These are phyloP conservation scores for Viola odorata DNA, from an alignment of 345 rosid genomes.

Conservation along the genomic window DNA sequence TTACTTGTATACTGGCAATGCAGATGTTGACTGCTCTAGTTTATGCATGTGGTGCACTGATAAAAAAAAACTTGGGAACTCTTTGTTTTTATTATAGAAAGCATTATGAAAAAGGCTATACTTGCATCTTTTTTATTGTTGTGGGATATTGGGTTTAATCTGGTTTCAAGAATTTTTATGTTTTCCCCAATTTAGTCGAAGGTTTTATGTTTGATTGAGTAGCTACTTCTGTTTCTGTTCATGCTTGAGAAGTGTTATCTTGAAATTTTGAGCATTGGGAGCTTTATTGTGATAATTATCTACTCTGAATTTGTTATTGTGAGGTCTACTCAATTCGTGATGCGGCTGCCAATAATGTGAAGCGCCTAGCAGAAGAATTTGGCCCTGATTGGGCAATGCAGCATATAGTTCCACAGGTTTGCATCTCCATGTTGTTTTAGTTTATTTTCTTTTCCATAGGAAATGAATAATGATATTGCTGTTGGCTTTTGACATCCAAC, in stretches of 20 bases:
- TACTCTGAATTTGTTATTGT: too few species aligned
- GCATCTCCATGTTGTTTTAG: neutral
- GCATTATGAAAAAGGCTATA: neutral
- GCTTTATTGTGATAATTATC: too few species aligned
- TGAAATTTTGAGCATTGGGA: too few species aligned
- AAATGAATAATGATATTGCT: too few species aligned
- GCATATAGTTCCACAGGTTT: constrained; percentile 91
- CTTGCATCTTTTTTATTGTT: neutral
- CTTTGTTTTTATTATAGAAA: neutral
- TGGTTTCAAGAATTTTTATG: neutral
- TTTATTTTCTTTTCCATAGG: too few species aligned
- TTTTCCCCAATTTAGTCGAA: neutral
- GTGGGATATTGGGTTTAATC: too few species aligned
- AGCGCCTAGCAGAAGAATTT: constrained; percentile 94
- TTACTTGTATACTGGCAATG: too few species aligned
- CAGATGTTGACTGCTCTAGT: neutral
- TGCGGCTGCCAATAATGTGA: constrained; percentile 35
- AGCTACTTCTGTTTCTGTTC: too few species aligned
- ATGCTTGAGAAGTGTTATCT: too few species aligned
- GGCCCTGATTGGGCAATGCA: constrained; percentile 99
- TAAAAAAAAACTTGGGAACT: neutral
- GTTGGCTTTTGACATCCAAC: too few species aligned
- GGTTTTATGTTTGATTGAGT: neutral
- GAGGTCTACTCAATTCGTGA: constrained; percentile 78
- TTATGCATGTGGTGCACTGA: neutral